Evolutionary conservation across 495 filamentous ascomycete species (phyloP).

Genomic region (Neurospora sp.): DNA sequence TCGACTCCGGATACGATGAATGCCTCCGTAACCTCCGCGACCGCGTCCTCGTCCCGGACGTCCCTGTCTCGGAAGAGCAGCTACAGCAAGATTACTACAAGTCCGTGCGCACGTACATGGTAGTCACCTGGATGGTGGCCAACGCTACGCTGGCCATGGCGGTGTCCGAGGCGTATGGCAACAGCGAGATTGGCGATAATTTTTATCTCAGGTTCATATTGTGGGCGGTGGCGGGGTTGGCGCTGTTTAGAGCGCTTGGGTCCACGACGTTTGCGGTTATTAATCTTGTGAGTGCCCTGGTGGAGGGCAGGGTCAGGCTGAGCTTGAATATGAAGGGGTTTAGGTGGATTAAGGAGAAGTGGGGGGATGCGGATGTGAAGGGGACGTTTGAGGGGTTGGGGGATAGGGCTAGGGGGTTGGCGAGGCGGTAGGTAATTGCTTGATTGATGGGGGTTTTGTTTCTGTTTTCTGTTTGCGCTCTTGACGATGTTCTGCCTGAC

Average conservation of each 20-base stretch:
- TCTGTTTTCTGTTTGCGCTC: no score
- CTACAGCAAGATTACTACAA: slow-evolving; percentile 97
- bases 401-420: slow-evolving; percentile 19
- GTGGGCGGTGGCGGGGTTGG: slow-evolving; percentile 81
- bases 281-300: slow-evolving; percentile 69
- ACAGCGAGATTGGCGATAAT: slow-evolving; percentile 60
- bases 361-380: slow-evolving; percentile 57
- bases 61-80: slow-evolving; percentile 59
- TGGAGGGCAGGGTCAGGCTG: slow-evolving; percentile 72
- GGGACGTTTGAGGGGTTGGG: slow-evolving; percentile 34
- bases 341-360: slow-evolving; percentile 26
- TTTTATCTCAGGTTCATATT: slow-evolving; percentile 89
- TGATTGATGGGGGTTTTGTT: not conserved
- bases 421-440: slow-evolving; percentile 8
- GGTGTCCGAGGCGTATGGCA: slow-evolving; percentile 75
- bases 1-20: slow-evolving; percentile 95
- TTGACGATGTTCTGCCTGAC: no score
- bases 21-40: slow-evolving; percentile 94
- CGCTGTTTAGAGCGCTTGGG: slow-evolving; percentile 73
- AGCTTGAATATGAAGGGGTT: slow-evolving; percentile 40
- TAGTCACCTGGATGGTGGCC: slow-evolving; percentile 86
- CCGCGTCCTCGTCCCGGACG: slow-evolving; percentile 65
- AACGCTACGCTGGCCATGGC: slow-evolving; percentile 92
- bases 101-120: slow-evolving; percentile 96
- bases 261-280: slow-evolving; percentile 72